phyloP scores from a whole-genome alignment of 1,139 yeast species.

The Pichia sp. region DNA sequence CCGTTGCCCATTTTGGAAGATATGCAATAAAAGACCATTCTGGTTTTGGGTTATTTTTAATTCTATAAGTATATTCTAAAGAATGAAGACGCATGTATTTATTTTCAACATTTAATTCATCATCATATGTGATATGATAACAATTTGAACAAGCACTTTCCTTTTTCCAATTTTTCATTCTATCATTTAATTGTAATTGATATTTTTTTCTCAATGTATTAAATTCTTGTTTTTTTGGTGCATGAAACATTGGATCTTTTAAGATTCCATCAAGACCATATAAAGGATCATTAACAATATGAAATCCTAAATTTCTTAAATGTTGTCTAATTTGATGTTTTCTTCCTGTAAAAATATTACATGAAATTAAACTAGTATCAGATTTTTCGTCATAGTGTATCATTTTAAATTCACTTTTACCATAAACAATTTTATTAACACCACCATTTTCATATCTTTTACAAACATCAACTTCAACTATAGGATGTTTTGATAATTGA shows the following conservation, averaged over 20 bases:
- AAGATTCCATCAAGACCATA: conserved; percentile 33
- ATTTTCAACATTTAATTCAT: no score
- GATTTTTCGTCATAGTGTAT: conserved; percentile 29
- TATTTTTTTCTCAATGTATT: conserved; percentile 6
- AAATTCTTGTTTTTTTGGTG: conserved; percentile 18
- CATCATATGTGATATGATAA: conserved; percentile 35
- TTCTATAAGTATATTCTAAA: conserved; percentile 30
- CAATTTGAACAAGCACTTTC: conserved; percentile 40
- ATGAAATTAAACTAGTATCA: conserved; percentile 49
- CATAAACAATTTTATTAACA: conserved; percentile 26
- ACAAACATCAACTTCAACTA: conserved; percentile 19
- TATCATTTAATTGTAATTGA: conserved; percentile 4
- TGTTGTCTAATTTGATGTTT: conserved; percentile 79
- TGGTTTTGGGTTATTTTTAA: neutral
- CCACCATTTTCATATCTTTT: conserved; percentile 24
- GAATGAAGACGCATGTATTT: conserved; percentile 56
- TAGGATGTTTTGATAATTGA: conserved; percentile 16
- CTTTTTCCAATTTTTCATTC: conserved; percentile 10
- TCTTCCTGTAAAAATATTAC: conserved; percentile 64
- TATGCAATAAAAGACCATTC: conserved; percentile 28
- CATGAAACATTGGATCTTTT: conserved; percentile 6
- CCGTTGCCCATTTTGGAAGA: conserved; percentile 34
- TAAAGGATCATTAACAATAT: conserved; percentile 64
- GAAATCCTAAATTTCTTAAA: conserved; percentile 50
- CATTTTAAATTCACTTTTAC: conserved; percentile 36